phyloP scores from a whole-genome alignment of 495 filamentous ascomycete species.

The Amniculicola lignicola region DNA sequence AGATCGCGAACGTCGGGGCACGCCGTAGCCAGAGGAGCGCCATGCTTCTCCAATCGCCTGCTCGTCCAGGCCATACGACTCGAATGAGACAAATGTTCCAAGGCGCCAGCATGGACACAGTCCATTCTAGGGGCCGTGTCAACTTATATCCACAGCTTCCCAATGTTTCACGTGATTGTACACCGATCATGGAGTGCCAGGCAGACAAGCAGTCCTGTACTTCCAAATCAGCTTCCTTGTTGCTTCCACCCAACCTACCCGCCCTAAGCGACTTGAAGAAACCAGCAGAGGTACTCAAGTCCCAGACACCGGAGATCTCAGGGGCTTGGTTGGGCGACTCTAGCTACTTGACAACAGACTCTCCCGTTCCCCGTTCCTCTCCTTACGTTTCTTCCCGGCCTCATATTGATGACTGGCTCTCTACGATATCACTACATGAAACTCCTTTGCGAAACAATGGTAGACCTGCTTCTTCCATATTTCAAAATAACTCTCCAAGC shows the following conservation, averaged over 20 bases:
- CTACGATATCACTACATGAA: not conserved
- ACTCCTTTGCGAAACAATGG: not conserved
- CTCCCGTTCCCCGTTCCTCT: not conserved
- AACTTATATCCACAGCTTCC: slow-evolving; percentile 14
- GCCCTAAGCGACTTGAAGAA: not conserved
- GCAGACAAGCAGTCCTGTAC: not conserved
- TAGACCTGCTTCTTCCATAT: not conserved
- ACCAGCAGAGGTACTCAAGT: not conserved
- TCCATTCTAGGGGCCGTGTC: not conserved
- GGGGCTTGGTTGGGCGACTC: slow-evolving; percentile 20
- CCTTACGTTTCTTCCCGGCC: not conserved
- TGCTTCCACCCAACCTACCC: not conserved
- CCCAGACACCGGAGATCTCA: not conserved
- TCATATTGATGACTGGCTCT: slow-evolving; percentile 11
- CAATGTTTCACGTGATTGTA: slow-evolving; percentile 2
- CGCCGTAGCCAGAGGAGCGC: slow-evolving; percentile 1
- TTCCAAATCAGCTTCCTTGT: not conserved
- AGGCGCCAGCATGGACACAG: not conserved
- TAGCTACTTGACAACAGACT: not conserved
- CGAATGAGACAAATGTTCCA: slow-evolving; percentile 23
- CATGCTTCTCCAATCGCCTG: slow-evolving; percentile 11
- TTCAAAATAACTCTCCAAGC: not conserved
- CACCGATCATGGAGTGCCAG: not conserved
- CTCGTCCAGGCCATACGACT: slow-evolving; percentile 11
- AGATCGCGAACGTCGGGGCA: slow-evolving; percentile 8